phyloP scores from a whole-genome alignment of 2,329 filamentous ascomycete species.

The Cadophora gregata region DNA sequence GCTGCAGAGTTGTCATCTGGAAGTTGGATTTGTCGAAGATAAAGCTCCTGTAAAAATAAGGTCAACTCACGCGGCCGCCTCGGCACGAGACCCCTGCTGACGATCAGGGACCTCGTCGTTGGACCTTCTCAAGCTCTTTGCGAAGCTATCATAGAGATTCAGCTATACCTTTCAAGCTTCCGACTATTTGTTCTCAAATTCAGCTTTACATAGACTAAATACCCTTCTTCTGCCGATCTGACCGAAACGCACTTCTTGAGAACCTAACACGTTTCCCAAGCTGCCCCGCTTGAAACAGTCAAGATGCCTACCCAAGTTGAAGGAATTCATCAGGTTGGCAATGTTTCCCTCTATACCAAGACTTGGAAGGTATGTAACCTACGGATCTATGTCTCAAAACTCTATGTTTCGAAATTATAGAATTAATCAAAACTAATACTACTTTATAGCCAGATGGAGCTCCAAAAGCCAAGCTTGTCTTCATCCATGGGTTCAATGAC shows the following conservation, averaged over 20 bases:
- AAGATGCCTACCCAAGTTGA: constrained; percentile 43
- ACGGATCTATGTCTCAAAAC: not conserved
- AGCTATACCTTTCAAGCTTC: not conserved
- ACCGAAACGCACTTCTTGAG: no score
- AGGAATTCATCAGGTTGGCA: constrained; percentile 41
- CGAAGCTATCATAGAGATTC: not conserved
- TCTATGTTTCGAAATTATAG: not conserved
- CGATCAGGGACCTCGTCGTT: constrained; percentile 9
- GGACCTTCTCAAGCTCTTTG: not conserved
- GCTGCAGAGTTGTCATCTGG: constrained; percentile 17
- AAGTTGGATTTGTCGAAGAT: not conserved
- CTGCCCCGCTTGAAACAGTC: not conserved
- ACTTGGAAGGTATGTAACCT: constrained; percentile 41
- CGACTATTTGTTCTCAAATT: not conserved
- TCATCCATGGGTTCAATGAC: constrained; percentile 91
- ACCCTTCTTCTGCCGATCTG: not conserved
- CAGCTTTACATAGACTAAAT: not conserved
- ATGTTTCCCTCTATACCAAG: constrained; percentile 43
- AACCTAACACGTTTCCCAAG: not conserved
- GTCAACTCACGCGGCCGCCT: constrained; percentile 15
- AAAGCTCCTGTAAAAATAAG: not conserved
- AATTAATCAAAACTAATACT: constrained; percentile 10
- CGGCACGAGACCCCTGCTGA: not conserved
- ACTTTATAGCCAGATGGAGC: constrained; percentile 38
- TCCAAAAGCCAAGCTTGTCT: constrained; percentile 72